phyloP scores from a whole-genome alignment of 148 eudicot genomes.

The Silene conica region DNA sequence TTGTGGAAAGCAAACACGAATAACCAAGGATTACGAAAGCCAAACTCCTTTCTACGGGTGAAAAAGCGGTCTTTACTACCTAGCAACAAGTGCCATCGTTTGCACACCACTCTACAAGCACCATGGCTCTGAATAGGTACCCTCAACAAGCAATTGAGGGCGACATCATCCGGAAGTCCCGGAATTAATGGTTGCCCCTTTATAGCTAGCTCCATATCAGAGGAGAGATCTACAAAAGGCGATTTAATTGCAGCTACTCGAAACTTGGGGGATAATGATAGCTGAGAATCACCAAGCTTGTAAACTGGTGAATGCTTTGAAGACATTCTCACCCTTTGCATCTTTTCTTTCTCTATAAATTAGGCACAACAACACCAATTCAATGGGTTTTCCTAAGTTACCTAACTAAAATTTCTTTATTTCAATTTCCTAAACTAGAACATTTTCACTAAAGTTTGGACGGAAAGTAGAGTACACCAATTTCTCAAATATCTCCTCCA shows the following conservation, averaged over 20 bases:
- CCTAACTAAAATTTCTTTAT: neutral
- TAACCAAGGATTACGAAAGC: slow-evolving; percentile 74
- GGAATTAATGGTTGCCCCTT: slow-evolving; percentile 67
- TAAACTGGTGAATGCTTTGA: slow-evolving; percentile 64
- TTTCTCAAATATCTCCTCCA: neutral
- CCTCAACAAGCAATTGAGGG: slow-evolving; percentile 75
- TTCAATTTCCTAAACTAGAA: neutral
- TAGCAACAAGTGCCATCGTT: slow-evolving; percentile 65
- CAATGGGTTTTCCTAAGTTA: neutral
- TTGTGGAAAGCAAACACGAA: slow-evolving; percentile 68
- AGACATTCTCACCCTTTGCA: slow-evolving; percentile 76
- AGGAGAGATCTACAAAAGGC: slow-evolving; percentile 43
- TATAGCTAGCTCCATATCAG: slow-evolving; percentile 47
- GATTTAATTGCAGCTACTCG: slow-evolving; percentile 44
- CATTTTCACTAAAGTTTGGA: neutral
- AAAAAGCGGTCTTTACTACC: slow-evolving; percentile 68
- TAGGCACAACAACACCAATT: slow-evolving; percentile 2
- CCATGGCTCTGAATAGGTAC: slow-evolving; percentile 58
- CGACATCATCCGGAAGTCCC: slow-evolving; percentile 87
- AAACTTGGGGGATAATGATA: slow-evolving; percentile 79
- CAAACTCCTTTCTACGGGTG: slow-evolving; percentile 56
- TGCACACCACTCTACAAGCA: slow-evolving; percentile 55
- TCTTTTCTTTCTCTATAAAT: slow-evolving; percentile 20
- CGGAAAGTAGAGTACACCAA: neutral
- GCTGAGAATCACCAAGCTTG: slow-evolving; percentile 68